Evolutionary conservation across 208 protist species (phyloP), one percentile per base, ranked within the genome.

Genomic region (Trypanosoma platydactyli): DNA sequence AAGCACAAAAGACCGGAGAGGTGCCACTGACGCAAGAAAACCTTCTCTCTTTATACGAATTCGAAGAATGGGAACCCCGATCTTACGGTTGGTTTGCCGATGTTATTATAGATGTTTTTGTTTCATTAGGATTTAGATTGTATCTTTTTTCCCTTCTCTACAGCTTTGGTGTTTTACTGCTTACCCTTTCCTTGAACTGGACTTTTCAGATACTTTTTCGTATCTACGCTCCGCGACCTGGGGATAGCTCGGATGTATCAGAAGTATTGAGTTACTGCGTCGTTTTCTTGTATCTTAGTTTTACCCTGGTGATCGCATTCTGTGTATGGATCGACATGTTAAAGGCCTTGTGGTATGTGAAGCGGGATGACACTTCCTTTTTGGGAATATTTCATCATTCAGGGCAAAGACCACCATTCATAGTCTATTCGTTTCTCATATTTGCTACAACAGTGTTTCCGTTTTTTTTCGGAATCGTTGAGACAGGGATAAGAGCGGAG

Each of bases 91-190:
- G 83, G 81, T 89, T 92, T 64, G 73, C 74, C 12, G 86, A 94
- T 61, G 79, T 91, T 44, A 64, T 96, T 38, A 70, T 89, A 35
- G 83, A 92, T 49, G 89, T 79, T 5, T 96, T 96, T 75, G 73
- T 89, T 30, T 86, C 84, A 25, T 75, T 79, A 42, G 69, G 73
- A 1, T 94, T 84, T 56, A 48, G 70, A 5, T 57, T 96, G 5
- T 96, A 96, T 56, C 68, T 96, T n/a, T 85, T 80, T 15, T 54
- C 92, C 46, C 60, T 94, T 35, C 65, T 96, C 15, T 92, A 89
- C 64, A 88, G 86, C 54, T 76, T 73, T 12, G 81, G 70, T 0
- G 76, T 65, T 0, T 65, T 96, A 16, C 69, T 94, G 13, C 73
- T 76, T 3, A 35, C 63, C 9, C 58, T 92, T 0, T 80, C 83